Base-by-base conservation (phyloP, 257 asterid genomes). In the Salvia rosmarinus region DNA sequence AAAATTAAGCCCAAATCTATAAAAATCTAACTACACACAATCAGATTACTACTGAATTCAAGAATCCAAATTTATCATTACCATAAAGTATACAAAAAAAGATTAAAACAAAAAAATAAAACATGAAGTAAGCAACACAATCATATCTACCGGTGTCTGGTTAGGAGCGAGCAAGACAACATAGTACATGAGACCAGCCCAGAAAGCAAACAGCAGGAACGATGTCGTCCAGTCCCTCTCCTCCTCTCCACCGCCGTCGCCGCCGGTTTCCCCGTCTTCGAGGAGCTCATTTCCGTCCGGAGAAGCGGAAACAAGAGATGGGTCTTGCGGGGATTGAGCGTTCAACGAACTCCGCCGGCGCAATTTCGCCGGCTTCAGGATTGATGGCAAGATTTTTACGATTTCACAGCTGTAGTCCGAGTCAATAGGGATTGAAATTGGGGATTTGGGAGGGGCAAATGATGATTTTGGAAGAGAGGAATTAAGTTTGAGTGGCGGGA, bases 221-320 rank as follows among this genome's bases (percentile, higher is more conserved):
- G 99, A 94, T 65, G 95, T 84, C 77, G 96, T 91, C 98, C 98
- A 83, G 68, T 87, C 96, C 86, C 91, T 88, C 70, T 76, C 94
- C 64, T 77, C 94, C 72, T 77, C 91, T 40, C 79, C 95, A 3
- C 75, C 88, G 6, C 77, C 83, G 3, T 19, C 73, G 6, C 83
- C 85, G 40, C 80, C 70, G 2, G 58, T 52, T 3, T 62, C 51
- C 6, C 30, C 73, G 50, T 79, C 75, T 30, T 57, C 79, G 75
- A 75, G 72, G 42, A 43, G 70, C 76, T 82, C 87, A 21, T 75
- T 72, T 64, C 80, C 82, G 17, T 61, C 66, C 8, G 73, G 14
- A 61, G 83, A 54, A 32, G 70, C 70, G 37, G 84, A 68, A 78
- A 47, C 21, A 37, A 63, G 70, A 49, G 75, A 4, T 20, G 92